Conservation (phyloP, 176 grass and related monocot genomes). For the Paspalum notatum region DNA sequence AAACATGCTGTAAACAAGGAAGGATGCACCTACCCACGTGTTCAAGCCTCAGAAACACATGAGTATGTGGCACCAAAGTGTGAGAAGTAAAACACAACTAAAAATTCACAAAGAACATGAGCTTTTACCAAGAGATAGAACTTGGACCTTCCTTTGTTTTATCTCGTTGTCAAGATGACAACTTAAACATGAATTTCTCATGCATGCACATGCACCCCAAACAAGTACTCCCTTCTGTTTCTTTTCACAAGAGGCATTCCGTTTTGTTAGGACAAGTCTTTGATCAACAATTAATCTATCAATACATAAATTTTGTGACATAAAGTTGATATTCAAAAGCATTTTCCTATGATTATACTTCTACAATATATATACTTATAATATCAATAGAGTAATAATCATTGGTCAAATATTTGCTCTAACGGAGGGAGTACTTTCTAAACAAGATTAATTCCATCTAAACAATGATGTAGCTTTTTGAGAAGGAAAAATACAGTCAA, state of each 20-base stretch:
- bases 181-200: neutral
- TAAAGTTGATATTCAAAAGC: no score
- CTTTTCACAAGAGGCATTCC: no score
- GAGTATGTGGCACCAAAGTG: neutral
- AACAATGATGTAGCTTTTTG: neutral
- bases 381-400: no score
- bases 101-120: neutral
- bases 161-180: neutral
- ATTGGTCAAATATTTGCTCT: no score
- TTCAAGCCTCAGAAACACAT: neutral
- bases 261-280: no score
- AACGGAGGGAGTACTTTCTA: neutral
- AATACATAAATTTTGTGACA: no score
- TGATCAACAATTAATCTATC: no score
- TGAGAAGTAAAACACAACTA: neutral
- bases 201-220: conserved; percentile 9
- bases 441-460: conserved; percentile 3
- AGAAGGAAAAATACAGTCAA: neutral
- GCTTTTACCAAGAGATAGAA: neutral
- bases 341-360: no score
- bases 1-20: neutral
- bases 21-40: neutral
- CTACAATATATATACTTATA: no score
- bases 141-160: neutral
- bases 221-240: neutral